phyloP scores from a whole-genome alignment of 2,329 filamentous ascomycete genomes.

The Monilinia fructigena region DNA sequence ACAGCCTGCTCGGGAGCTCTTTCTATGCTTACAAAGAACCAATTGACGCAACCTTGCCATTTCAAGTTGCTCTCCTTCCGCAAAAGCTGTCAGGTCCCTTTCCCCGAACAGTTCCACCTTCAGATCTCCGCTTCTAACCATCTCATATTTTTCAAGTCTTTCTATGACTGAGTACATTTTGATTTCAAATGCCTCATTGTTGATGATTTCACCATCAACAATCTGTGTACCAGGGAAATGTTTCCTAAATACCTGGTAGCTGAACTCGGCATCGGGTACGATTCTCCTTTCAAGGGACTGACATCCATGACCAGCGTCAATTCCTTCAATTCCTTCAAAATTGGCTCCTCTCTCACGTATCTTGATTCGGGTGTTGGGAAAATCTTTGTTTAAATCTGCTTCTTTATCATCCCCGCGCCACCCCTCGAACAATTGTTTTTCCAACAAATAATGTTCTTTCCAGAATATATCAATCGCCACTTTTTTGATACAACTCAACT shows the following conservation, averaged over 20 bases:
- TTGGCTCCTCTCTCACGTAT: background rate
- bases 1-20: too few species aligned
- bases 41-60: background rate
- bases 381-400: background rate
- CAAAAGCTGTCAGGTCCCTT: background rate
- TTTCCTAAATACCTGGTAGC: background rate
- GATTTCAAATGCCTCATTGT: background rate
- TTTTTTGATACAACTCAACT: background rate
- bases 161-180: background rate
- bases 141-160: background rate
- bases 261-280: background rate
- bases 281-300: too few species aligned
- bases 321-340: constrained; percentile 14
- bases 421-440: constrained; percentile 15
- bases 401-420: background rate
- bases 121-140: background rate
- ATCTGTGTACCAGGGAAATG: too few species aligned
- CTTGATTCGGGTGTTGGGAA: background rate
- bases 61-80: background rate
- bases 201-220: background rate
- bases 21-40: background rate
- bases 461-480: background rate
- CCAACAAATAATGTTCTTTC: constrained; percentile 7
- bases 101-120: background rate
- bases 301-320: constrained; percentile 1